phyloP scores from a whole-genome alignment of 177 flowering plant species.

The Vitis hybrid region DNA sequence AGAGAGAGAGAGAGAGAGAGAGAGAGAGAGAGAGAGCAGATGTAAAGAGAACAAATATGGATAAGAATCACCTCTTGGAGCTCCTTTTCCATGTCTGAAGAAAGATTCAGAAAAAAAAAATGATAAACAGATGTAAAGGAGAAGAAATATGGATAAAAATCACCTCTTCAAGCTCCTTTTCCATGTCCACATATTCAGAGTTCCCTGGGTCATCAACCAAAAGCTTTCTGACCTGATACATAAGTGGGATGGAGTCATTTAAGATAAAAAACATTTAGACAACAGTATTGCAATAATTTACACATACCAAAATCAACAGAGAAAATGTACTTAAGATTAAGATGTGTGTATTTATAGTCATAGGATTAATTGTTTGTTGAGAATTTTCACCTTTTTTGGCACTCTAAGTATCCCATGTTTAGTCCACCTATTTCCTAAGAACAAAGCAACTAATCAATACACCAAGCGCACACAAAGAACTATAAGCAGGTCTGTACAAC shows the following conservation, averaged over 20 bases:
- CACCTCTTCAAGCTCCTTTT: slow-evolving; percentile 84
- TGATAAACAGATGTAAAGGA: background rate
- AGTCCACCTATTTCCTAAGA: no score
- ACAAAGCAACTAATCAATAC: no score
- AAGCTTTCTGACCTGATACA: slow-evolving; percentile 63
- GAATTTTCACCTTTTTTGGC: no score
- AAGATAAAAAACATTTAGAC: background rate
- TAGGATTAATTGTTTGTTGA: no score
- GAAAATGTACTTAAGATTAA: no score
- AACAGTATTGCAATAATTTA: background rate
- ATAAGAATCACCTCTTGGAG: slow-evolving; percentile 69
- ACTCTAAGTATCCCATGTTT: no score
- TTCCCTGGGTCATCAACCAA: slow-evolving; percentile 85
- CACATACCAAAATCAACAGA: background rate
- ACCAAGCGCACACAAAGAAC: no score
- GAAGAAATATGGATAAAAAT: slow-evolving; percentile 6
- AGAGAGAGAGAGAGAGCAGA: background rate
- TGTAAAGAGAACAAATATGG: background rate
- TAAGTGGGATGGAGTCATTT: background rate
- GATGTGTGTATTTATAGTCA: no score
- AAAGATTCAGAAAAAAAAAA: background rate
- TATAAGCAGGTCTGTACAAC: no score
- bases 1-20: background rate
- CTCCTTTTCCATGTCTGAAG: slow-evolving; percentile 85
- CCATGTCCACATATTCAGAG: slow-evolving; percentile 93